Conservation (phyloP, 2,329 filamentous ascomycete species). For the Lizonia empirigonia region DNA sequence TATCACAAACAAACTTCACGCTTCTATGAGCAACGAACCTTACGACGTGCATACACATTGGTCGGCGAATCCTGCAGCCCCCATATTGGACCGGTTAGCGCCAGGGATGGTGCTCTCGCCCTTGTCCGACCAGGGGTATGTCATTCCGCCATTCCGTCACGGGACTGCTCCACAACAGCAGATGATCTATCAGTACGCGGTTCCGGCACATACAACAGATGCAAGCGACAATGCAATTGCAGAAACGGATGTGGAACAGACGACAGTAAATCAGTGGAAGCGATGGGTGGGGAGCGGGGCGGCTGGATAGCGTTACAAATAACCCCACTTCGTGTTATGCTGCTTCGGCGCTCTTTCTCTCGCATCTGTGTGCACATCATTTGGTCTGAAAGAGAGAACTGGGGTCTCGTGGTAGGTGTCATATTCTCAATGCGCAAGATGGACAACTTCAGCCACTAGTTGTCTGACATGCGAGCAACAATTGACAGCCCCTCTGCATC, state of each 20-base stretch:
- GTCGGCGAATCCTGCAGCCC: background rate
- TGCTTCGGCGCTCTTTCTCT: background rate
- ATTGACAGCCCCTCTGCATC: background rate
- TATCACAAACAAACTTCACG: background rate
- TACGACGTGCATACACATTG: conserved; percentile 3
- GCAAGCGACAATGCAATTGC: background rate
- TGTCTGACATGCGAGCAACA: background rate
- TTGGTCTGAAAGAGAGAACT: no score
- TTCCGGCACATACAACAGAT: background rate
- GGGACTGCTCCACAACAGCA: conserved; percentile 3
- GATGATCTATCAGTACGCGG: background rate
- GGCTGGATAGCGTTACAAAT: background rate
- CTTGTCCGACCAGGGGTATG: conserved; percentile 1
- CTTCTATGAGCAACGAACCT: background rate
- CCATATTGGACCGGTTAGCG: background rate
- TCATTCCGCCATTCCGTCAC: background rate
- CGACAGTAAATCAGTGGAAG: conserved; percentile 10
- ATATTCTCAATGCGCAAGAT: background rate
- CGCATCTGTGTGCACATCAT: background rate
- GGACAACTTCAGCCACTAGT: background rate
- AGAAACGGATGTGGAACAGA: conserved; percentile 4
- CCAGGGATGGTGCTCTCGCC: conserved; percentile 1
- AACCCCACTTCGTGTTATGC: background rate
- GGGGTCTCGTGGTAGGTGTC: no score
- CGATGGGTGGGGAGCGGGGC: conserved; percentile 5